A percentile compares a stretch with the other conserved stretches of the same genome.
Evolutionary conservation across 345 rosid species (phyloP).

Genomic region (Punica granatum): DNA sequence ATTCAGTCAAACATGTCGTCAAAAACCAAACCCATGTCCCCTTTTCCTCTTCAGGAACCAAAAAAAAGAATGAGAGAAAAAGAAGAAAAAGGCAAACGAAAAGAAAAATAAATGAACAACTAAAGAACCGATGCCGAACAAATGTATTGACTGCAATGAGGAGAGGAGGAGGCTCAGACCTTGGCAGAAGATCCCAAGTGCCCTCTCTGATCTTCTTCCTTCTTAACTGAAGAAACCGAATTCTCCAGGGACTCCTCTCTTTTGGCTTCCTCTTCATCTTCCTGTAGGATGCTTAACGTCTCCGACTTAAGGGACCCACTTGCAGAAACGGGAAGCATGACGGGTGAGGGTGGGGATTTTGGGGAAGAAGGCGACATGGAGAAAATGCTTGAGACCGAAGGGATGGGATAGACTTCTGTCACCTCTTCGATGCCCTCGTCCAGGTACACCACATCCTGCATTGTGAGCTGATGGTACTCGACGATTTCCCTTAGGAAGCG

Average conservation of each 20-base stretch:
- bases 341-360: slow-evolving; percentile 37
- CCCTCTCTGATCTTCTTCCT: slow-evolving; percentile 19
- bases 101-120: too few species aligned
- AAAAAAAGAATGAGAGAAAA: slow-evolving; percentile 5
- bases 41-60: slow-evolving; percentile 6
- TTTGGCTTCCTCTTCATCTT: slow-evolving; percentile 15
- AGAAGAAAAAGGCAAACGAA: slow-evolving; percentile 5
- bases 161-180: slow-evolving; percentile 1
- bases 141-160: neutral
- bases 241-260: slow-evolving; percentile 14
- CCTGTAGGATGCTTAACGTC: slow-evolving; percentile 12
- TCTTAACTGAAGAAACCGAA: slow-evolving; percentile 3
- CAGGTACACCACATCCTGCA: slow-evolving; percentile 92
- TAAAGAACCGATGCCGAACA: neutral
- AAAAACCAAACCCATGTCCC: neutral
- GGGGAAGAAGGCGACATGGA: slow-evolving; percentile 55
- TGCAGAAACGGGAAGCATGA: slow-evolving; percentile 18
- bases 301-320: slow-evolving; percentile 22
- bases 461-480: slow-evolving; percentile 89
- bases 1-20: slow-evolving; percentile 4
- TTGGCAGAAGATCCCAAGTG: slow-evolving; percentile 14
- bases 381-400: slow-evolving; percentile 30
- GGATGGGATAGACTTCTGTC: slow-evolving; percentile 53
- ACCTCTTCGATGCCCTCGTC: slow-evolving; percentile 87
- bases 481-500: slow-evolving; percentile 89